phyloP scores from a whole-genome alignment of 2,329 filamentous ascomycete genomes.

The Pseudocercospora fijiensis region DNA sequence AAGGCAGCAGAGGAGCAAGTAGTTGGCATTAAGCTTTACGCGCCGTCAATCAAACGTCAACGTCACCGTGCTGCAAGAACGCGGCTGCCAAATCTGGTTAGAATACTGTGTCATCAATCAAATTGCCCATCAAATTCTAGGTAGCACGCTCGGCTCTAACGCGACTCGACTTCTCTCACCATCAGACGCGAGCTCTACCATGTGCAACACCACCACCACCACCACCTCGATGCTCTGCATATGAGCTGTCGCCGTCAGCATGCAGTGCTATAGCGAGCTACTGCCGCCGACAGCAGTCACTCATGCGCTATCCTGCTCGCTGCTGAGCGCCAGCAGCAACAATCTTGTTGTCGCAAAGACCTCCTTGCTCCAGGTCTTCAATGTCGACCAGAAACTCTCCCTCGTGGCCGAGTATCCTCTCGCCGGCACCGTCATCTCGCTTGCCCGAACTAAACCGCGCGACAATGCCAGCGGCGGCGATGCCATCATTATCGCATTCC shows the following conservation, averaged over 20 bases:
- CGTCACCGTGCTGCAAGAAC: neutral
- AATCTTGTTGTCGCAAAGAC: slow-evolving; percentile 92
- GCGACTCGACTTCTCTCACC: slow-evolving; percentile 2
- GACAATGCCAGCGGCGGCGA: slow-evolving; percentile 78
- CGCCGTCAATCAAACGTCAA: neutral
- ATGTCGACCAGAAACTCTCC: slow-evolving; percentile 63
- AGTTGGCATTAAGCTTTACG: slow-evolving; percentile 1
- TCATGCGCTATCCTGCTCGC: slow-evolving; percentile 76
- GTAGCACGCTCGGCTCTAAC: neutral
- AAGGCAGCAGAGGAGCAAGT: slow-evolving; percentile 1
- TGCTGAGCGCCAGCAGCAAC: slow-evolving; percentile 70
- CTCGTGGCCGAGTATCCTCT: slow-evolving; percentile 82
- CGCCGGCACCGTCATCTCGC: slow-evolving; percentile 77
- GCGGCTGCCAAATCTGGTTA: neutral
- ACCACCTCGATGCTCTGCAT: neutral
- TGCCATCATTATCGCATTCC: slow-evolving; percentile 77
- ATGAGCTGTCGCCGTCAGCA: slow-evolving; percentile 41
- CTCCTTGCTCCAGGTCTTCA: slow-evolving; percentile 89
- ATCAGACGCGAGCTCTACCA: neutral
- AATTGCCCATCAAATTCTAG: neutral
- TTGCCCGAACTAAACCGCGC: slow-evolving; percentile 72
- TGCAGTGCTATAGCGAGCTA: slow-evolving; percentile 98
- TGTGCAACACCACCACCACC: neutral
- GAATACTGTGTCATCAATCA: neutral
- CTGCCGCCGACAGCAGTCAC: slow-evolving; percentile 91